Evolutionary conservation across 2,329 filamentous ascomycete species (phyloP).

Genomic region (Xylariaceae sp.): DNA sequence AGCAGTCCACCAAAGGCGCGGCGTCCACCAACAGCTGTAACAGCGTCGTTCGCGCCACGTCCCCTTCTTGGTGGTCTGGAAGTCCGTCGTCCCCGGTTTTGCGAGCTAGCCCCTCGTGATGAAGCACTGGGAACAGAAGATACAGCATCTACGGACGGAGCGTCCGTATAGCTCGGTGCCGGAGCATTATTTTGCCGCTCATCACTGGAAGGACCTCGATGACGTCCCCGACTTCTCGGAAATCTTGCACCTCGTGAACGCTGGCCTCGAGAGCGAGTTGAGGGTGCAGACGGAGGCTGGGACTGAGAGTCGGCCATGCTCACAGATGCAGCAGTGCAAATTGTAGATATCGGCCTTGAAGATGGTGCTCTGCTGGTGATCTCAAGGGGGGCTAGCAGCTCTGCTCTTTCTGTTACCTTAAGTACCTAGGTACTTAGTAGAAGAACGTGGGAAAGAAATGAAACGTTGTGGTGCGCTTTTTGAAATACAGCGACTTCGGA

Average conservation of each 20-base stretch:
- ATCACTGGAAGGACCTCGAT: constrained; percentile 9
- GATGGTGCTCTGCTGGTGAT: too few relatives aligned
- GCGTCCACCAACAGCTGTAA: too few relatives aligned
- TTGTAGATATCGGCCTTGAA: too few relatives aligned
- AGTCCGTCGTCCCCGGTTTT: constrained; percentile 19
- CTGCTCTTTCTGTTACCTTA: too few relatives aligned
- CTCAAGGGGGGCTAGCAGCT: too few relatives aligned
- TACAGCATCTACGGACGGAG: neutral
- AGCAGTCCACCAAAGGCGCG: constrained; percentile 46
- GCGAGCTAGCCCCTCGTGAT: too few relatives aligned
- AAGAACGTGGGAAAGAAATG: too few relatives aligned
- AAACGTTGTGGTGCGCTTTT: constrained; percentile 34
- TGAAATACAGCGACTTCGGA: constrained; percentile 44
- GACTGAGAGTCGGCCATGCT: constrained; percentile 15
- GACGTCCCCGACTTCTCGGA: constrained; percentile 8
- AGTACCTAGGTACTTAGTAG: too few relatives aligned
- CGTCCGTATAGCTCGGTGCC: neutral
- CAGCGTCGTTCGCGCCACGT: constrained; percentile 5
- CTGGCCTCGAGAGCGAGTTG: constrained; percentile 9
- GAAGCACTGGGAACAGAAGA: constrained; percentile 3
- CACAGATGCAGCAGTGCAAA: too few relatives aligned
- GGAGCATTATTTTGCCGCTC: constrained; percentile 6
- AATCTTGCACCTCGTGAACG: constrained; percentile 16
- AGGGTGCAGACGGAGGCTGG: neutral
- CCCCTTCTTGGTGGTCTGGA: constrained; percentile 21